These are phyloP conservation scores for Kwoniella mangroviensis DNA, from an alignment of 768 basidiomycete species.

Conservation along the genomic window DNA sequence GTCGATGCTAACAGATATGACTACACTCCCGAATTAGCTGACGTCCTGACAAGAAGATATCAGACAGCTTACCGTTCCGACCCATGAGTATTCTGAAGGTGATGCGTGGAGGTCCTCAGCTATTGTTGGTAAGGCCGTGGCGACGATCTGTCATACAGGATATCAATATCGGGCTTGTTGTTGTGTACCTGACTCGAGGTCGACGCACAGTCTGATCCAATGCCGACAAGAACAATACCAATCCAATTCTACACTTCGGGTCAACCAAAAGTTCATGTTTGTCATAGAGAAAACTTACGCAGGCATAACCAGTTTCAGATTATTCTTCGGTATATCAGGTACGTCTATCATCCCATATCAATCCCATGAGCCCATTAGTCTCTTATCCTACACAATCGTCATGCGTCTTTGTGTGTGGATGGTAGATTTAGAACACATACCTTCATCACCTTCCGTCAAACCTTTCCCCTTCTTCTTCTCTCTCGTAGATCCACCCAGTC, in stretches of 20 bases:
- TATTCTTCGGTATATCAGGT: constrained; percentile 50
- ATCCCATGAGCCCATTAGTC: too few species aligned
- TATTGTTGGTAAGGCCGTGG: constrained; percentile 50
- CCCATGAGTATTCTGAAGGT: constrained; percentile 52
- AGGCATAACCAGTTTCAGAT: constrained; percentile 45
- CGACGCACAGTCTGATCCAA: constrained; percentile 40
- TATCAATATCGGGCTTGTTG: not conserved
- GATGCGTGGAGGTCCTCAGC: constrained; percentile 45
- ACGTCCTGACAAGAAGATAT: not conserved
- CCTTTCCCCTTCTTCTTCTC: constrained; percentile 28
- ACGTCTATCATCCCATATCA: constrained; percentile 29
- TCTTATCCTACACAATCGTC: not conserved
- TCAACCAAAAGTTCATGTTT: not conserved
- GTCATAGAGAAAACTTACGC: constrained; percentile 29
- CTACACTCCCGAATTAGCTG: constrained; percentile 9
- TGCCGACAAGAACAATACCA: constrained; percentile 41
- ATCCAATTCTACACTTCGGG: constrained; percentile 19
- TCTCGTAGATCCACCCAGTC: not conserved
- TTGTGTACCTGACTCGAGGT: not conserved
- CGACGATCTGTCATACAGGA: constrained; percentile 30
- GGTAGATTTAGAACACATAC: constrained; percentile 12
- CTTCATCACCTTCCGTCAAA: constrained; percentile 38
- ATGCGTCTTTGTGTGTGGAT: not conserved
- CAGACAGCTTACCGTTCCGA: constrained; percentile 38
- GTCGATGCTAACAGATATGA: constrained; percentile 40